phyloP scores from a whole-genome alignment of 2,329 filamentous ascomycete species.

The Ophiocordyceps polyrhachis-furcata region DNA sequence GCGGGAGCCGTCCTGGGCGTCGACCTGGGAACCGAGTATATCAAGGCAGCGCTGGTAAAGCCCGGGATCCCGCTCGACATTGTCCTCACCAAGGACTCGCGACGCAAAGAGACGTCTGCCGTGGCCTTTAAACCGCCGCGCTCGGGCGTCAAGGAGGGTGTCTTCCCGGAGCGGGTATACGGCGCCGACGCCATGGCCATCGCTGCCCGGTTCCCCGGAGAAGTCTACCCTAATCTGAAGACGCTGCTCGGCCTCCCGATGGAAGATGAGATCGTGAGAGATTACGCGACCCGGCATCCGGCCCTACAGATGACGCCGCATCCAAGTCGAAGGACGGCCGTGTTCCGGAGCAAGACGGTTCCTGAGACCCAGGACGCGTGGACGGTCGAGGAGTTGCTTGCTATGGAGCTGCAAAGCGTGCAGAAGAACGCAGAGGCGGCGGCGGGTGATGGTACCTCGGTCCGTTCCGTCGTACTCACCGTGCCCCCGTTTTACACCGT shows the following conservation, averaged over 20 bases:
- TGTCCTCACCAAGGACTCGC: slow-evolving; percentile 91
- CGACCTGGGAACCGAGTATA: slow-evolving; percentile 89
- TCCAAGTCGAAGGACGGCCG: slow-evolving; percentile 46
- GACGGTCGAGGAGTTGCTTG: slow-evolving; percentile 82
- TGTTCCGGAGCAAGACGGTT: slow-evolving; percentile 63
- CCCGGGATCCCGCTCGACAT: slow-evolving; percentile 95
- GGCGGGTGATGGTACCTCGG: slow-evolving; percentile 53
- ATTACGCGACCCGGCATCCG: slow-evolving; percentile 62
- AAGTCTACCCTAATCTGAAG: slow-evolving; percentile 92
- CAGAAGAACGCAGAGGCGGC: slow-evolving; percentile 71
- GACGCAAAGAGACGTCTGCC: slow-evolving; percentile 82
- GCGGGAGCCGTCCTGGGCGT: slow-evolving; percentile 68
- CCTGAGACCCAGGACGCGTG: slow-evolving; percentile 41
- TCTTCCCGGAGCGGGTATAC: slow-evolving; percentile 77
- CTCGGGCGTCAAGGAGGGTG: slow-evolving; percentile 39
- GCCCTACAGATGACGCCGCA: slow-evolving; percentile 49
- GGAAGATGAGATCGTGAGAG: slow-evolving; percentile 40
- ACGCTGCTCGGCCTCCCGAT: slow-evolving; percentile 59
- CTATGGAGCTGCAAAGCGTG: slow-evolving; percentile 90
- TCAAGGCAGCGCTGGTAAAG: slow-evolving; percentile 92
- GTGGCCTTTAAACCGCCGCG: slow-evolving; percentile 84
- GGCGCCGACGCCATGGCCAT: slow-evolving; percentile 83
- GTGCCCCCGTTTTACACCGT: slow-evolving; percentile 78
- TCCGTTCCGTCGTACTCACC: slow-evolving; percentile 75
- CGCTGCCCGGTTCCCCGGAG: slow-evolving; percentile 69